phyloP scores from a whole-genome alignment of 805 yeast genomes.

The Starmerella floris region DNA sequence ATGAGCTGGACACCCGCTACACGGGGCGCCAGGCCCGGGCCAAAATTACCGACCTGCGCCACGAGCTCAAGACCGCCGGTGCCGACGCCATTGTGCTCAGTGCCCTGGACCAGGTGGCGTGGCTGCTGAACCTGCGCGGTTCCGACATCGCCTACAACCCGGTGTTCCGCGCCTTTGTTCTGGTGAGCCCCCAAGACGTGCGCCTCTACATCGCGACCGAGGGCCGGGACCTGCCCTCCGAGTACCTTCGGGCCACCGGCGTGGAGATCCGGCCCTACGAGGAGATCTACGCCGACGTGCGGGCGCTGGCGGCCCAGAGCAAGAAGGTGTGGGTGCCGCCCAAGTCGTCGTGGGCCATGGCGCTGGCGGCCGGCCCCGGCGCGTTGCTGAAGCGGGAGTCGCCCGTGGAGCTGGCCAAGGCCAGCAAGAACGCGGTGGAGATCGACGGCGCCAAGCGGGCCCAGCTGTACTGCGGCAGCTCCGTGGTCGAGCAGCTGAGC shows the following conservation, averaged over 20 bases:
- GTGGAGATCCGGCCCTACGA: conserved; percentile 42
- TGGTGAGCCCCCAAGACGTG: conserved; percentile 33
- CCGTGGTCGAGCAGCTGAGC: conserved; percentile 57
- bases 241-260: conserved; percentile 31
- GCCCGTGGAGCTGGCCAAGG: conserved; percentile 55
- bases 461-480: conserved; percentile 73
- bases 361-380: conserved; percentile 35
- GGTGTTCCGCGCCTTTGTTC: conserved; percentile 61
- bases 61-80: conserved; percentile 22
- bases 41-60: conserved; percentile 39
- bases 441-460: conserved; percentile 57
- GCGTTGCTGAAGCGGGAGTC: conserved; percentile 36
- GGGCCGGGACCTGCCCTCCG: conserved; percentile 2
- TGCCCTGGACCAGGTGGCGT: conserved; percentile 81
- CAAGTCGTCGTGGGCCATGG: conserved; percentile 55
- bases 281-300: conserved; percentile 45
- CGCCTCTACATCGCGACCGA: conserved; percentile 35
- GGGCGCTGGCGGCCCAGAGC: conserved; percentile 18
- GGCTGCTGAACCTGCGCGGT: conserved; percentile 78
- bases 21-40: conserved; percentile 51
- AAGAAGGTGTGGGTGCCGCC: conserved; percentile 40
- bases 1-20: conserved; percentile 38
- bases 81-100: conserved; percentile 42
- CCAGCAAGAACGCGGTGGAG: conserved; percentile 63
- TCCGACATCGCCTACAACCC: conserved; percentile 76